Conservation (phyloP, 352 stramenopile species). For the Pythium oligandrum region DNA sequence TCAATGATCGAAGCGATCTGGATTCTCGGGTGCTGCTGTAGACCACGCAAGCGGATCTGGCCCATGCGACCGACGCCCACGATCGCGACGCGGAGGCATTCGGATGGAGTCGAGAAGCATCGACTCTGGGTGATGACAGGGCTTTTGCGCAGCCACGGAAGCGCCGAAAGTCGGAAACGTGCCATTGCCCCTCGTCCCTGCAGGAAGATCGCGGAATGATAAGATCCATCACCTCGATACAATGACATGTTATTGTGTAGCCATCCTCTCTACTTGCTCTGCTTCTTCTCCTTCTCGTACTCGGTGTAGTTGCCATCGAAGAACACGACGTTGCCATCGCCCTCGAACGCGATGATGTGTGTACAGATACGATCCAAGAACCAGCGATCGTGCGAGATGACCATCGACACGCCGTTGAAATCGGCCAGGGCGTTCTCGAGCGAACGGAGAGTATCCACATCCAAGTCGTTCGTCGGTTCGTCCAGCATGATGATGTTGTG, state of each 20-base stretch:
- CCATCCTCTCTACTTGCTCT: conserved; percentile 6
- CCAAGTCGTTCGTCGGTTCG: conserved; percentile 85
- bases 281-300: conserved; percentile 74
- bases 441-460: conserved; percentile 83
- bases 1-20: conserved; percentile 65
- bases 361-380: conserved; percentile 94
- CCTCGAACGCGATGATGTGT: conserved; percentile 85
- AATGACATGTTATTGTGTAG: neutral
- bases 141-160: too few species aligned
- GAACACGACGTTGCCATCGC: conserved; percentile 62
- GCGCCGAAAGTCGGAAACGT: too few species aligned
- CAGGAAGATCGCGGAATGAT: too few species aligned
- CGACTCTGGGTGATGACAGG: too few species aligned
- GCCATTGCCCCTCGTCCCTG: too few species aligned
- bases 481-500: conserved; percentile 88
- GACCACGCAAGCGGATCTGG: conserved; percentile 52
- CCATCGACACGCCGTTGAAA: conserved; percentile 91
- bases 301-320: conserved; percentile 87
- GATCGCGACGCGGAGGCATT: conserved; percentile 44
- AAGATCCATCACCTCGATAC: too few species aligned
- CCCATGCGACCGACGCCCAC: conserved; percentile 77
- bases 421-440: conserved; percentile 82
- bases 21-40: conserved; percentile 48
- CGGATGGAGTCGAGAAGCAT: too few species aligned
- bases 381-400: conserved; percentile 95